A percentile compares a stretch with the other conserved stretches of the same genome.
phyloP scores from a whole-genome alignment of 192 early-diverging fungal species.

The Bifiguratus adelaidae region DNA sequence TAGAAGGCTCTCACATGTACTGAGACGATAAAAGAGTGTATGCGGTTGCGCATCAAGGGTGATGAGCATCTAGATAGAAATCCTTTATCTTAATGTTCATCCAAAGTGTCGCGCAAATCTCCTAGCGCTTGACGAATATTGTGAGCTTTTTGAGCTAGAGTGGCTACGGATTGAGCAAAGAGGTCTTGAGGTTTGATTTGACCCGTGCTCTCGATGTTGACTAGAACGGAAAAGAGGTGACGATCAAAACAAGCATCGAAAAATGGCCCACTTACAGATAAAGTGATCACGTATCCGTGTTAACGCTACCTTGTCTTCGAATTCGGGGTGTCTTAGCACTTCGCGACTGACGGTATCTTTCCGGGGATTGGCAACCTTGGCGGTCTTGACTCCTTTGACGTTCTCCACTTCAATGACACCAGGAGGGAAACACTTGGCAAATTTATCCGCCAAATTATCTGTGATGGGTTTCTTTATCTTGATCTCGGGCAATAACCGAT shows the following conservation, averaged over 20 bases:
- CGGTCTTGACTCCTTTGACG: conserved; percentile 57
- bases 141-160: conserved; percentile 73
- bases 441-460: conserved; percentile 71
- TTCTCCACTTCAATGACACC: conserved; percentile 75
- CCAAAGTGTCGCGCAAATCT: no score
- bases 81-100: no score
- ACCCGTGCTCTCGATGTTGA: conserved; percentile 81
- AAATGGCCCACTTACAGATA: conserved; percentile 63
- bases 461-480: conserved; percentile 73
- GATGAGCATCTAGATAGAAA: no score
- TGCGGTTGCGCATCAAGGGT: no score
- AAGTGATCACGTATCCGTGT: conserved; percentile 93
- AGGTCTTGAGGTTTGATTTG: conserved; percentile 65
- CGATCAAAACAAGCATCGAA: neutral
- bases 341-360: conserved; percentile 95
- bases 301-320: conserved; percentile 80
- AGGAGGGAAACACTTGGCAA: conserved; percentile 76
- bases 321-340: conserved; percentile 85
- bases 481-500: conserved; percentile 90
- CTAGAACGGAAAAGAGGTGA: conserved; percentile 19
- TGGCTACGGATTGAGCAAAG: conserved; percentile 66
- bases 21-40: no score
- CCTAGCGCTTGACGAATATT: conserved; percentile 56
- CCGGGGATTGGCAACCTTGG: conserved; percentile 78
- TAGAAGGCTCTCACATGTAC: no score